Evolutionary conservation across 1,284 basidiomycete genomes (phyloP), one percentile per base, ranked within the genome.

Genomic region (Apiotrichum akiyoshidainum): DNA sequence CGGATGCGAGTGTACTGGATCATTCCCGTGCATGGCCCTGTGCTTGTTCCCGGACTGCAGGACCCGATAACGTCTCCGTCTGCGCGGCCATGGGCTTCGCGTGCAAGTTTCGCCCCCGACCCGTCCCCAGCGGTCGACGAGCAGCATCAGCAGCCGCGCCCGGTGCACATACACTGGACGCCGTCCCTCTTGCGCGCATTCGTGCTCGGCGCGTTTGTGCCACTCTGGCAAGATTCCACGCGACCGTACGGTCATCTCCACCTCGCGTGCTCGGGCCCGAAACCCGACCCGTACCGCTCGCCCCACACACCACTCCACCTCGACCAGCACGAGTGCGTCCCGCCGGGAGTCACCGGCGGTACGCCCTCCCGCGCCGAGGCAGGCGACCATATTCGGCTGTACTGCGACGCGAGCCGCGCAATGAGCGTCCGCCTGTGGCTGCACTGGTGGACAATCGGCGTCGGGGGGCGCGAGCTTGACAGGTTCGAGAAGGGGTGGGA

Each of bases 371-470:
- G 68, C 33, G 57, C 63, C 9, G 74, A 76, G 58, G 55, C 57
- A 1, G 72, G 72, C 17, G 73, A 75, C 61, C 73, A 76, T 59
- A 55, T 76, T 9, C 58, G 72, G 33, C 51, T 76, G 13, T 74
- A 72, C 63, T 65, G 63, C 58, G 66, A 72, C 53, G 64, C 65
- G 4, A 57, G 54, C n/a, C 47, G 59, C 31, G 70, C 70, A 0
- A 55, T 76, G 46, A 52, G 54, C 7, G 54, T 76, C 2, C 64
- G 74, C n/a, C 69, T 63, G 1, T 71, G 71, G 68, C 59, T 76
- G 11, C 56, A 70, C 46, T 60, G 55, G 47, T 60, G 56, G 52
- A 46, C 60, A 19, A 47, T 54, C 0, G 59, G 42, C 19, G 19
- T 8, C 17, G 19, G 8, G 19, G 12, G 3, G 19, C 19, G 19